Conservation (phyloP, 2,329 filamentous ascomycete species). For the Ramichloridium luteum region DNA sequence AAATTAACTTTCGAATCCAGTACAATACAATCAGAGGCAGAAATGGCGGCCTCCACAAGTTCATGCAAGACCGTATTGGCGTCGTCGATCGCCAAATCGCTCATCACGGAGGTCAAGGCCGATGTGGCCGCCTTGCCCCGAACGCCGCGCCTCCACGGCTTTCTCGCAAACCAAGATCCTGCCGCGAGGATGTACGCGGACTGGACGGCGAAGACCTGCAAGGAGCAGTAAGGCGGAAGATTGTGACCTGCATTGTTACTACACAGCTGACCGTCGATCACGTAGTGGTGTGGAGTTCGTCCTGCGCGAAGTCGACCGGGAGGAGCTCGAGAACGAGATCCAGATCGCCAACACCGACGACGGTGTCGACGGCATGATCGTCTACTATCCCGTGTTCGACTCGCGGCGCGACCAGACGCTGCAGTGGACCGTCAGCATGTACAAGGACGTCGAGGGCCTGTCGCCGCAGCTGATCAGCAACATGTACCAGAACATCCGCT, state of each 20-base stretch:
- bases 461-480: conserved; percentile 93
- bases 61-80: conserved; percentile 89
- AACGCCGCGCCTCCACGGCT: conserved; percentile 73
- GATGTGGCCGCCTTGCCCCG: conserved; percentile 60
- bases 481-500: conserved; percentile 98
- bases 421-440: conserved; percentile 79
- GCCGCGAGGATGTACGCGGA: conserved; percentile 89
- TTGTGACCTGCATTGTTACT: no score
- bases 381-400: conserved; percentile 98
- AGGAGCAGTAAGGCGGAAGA: conserved; percentile 95
- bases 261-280: no score
- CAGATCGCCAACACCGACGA: conserved; percentile 70
- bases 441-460: conserved; percentile 92
- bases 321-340: conserved; percentile 80
- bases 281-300: conserved; percentile 68
- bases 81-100: conserved; percentile 69
- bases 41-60: neutral
- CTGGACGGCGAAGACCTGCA: conserved; percentile 92
- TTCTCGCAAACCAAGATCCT: conserved; percentile 83
- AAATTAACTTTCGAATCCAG: no score
- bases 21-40: no score
- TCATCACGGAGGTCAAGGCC: conserved; percentile 66
- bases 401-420: conserved; percentile 85
- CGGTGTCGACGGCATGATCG: conserved; percentile 74
- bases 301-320: conserved; percentile 70